These are phyloP conservation scores for Cetraspora pellucida DNA, from an alignment of 192 early-diverging fungal genomes.

Conservation along the genomic window DNA sequence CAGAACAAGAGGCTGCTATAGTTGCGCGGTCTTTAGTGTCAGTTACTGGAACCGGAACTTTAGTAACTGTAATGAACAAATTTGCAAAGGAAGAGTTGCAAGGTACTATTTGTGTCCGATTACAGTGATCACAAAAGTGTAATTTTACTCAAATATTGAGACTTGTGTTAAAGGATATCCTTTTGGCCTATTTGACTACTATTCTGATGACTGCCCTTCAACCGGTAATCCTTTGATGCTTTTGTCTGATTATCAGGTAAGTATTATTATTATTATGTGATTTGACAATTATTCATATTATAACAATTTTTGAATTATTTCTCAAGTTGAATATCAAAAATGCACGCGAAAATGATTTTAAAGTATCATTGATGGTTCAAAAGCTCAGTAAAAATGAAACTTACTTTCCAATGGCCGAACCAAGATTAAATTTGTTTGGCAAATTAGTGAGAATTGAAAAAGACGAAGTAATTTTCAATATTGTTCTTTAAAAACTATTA, in stretches of 20 bases:
- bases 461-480: not conserved
- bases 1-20: slow-evolving; percentile 37
- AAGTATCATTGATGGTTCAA: slow-evolving; percentile 48
- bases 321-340: slow-evolving; percentile 40
- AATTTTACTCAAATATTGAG: not conserved
- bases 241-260: slow-evolving; percentile 49
- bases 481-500: not conserved
- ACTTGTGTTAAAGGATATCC: slow-evolving; percentile 44
- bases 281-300: too few relatives aligned
- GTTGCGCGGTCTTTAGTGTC: slow-evolving; percentile 40
- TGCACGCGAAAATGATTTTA: slow-evolving; percentile 25
- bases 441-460: slow-evolving; percentile 34
- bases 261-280: not conserved
- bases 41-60: slow-evolving; percentile 41
- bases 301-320: not conserved
- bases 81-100: slow-evolving; percentile 33
- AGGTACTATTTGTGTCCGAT: slow-evolving; percentile 25
- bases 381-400: slow-evolving; percentile 32
- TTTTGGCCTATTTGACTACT: slow-evolving; percentile 57
- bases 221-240: slow-evolving; percentile 49
- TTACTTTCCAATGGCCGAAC: slow-evolving; percentile 44
- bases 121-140: not conserved
- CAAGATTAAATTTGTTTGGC: slow-evolving; percentile 51
- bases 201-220: slow-evolving; percentile 46
- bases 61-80: slow-evolving; percentile 45